Conservation (phyloP, 2,329 filamentous ascomycete species). For the Fusarium veterinarium region DNA sequence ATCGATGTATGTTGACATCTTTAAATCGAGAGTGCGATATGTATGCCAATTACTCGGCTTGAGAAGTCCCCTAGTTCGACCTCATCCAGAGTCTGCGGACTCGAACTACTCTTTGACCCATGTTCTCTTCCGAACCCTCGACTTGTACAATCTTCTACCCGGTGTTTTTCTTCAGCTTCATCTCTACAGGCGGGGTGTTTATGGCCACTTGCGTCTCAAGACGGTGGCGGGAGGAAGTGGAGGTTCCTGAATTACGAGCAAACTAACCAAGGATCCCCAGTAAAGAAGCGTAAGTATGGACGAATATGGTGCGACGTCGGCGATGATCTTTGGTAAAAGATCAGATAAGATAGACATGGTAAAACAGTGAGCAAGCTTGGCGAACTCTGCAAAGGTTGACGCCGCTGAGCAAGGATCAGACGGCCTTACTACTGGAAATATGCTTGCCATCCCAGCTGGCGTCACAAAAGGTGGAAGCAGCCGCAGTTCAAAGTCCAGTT, state of each 20-base stretch:
- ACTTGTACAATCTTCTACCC: neutral
- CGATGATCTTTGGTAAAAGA: constrained; percentile 56
- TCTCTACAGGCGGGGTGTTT: constrained; percentile 28
- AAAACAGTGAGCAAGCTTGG: constrained; percentile 13
- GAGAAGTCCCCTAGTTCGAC: neutral
- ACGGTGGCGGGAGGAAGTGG: constrained; percentile 29
- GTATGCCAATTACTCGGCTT: neutral
- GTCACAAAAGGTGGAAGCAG: constrained; percentile 5
- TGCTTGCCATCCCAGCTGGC: constrained; percentile 11
- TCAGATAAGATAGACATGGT: constrained; percentile 41
- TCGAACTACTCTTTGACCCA: neutral
- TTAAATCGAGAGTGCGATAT: neutral
- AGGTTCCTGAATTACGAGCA: constrained; percentile 8
- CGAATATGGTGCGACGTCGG: constrained; percentile 38
- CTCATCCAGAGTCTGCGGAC: neutral
- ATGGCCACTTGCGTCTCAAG: constrained; percentile 19
- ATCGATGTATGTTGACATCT: constrained; percentile 15
- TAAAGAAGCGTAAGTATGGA: constrained; percentile 3
- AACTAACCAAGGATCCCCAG: constrained; percentile 28
- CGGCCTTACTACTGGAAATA: constrained; percentile 23
- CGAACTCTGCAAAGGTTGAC: constrained; percentile 13
- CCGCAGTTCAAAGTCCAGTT: neutral
- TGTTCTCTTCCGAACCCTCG: neutral
- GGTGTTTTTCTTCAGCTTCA: constrained; percentile 7
- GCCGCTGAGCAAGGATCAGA: constrained; percentile 18